Percentiles rank a stretch among this genome's conserved stretches.
phyloP scores from a whole-genome alignment of 208 protist species.

The Porcisia deanei region DNA sequence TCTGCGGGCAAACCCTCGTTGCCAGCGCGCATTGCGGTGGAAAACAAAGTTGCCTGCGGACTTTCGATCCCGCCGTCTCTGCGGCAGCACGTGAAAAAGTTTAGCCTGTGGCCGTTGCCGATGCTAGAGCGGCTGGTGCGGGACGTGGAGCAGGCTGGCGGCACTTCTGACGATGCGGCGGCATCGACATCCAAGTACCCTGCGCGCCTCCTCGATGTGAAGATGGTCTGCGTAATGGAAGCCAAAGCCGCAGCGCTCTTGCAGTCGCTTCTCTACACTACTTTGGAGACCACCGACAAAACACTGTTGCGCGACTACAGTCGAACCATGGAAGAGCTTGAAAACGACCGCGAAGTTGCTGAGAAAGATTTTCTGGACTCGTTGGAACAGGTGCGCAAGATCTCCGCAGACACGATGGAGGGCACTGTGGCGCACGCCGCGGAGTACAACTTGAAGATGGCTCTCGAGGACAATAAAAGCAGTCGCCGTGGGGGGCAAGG shows the following conservation, averaged over 20 bases:
- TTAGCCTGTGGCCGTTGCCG: constrained; percentile 75
- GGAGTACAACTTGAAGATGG: constrained; percentile 54
- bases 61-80: constrained; percentile 66
- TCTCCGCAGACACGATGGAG: constrained; percentile 65
- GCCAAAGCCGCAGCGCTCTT: constrained; percentile 67
- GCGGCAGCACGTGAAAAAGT: constrained; percentile 62
- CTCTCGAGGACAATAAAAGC: constrained; percentile 13
- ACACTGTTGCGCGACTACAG: constrained; percentile 76
- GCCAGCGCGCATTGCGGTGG: constrained; percentile 19
- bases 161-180: neutral
- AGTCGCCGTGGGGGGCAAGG: neutral
- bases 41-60: constrained; percentile 45
- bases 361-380: constrained; percentile 75
- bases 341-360: constrained; percentile 53
- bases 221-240: constrained; percentile 60
- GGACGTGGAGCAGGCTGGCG: neutral
- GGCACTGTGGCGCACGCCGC: constrained; percentile 72
- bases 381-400: constrained; percentile 47
- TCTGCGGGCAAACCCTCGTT: neutral
- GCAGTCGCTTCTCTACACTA: constrained; percentile 69
- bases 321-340: constrained; percentile 82
- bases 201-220: constrained; percentile 48
- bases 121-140: constrained; percentile 37
- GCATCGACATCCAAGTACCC: constrained; percentile 25
- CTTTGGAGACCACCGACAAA: constrained; percentile 66